A percentile compares a stretch with the other conserved stretches of the same genome.
phyloP scores from a whole-genome alignment of 495 filamentous ascomycete genomes.

The Arthonia radiata region DNA sequence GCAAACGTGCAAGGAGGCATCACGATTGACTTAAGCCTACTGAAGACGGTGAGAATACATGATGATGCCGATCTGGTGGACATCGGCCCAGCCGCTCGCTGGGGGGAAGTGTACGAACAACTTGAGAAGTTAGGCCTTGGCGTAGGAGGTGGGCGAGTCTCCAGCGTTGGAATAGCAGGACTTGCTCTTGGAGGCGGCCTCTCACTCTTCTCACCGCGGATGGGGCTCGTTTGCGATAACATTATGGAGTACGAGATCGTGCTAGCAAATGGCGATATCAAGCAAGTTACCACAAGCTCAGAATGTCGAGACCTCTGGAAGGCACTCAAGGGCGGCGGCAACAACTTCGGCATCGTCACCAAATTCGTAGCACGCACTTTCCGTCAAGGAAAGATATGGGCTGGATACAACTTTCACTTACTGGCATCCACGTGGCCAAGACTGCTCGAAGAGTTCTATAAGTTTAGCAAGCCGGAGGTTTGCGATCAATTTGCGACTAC shows the following conservation, averaged over 20 bases:
- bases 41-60: constrained; percentile 9
- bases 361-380: constrained; percentile 19
- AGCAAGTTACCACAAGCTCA: constrained; percentile 14
- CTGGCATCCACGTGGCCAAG: too few species aligned
- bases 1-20: constrained; percentile 15
- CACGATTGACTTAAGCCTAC: constrained; percentile 8
- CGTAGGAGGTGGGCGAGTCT: constrained; percentile 7
- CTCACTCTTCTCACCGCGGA: constrained; percentile 22
- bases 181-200: constrained; percentile 15
- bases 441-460: too few species aligned
- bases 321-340: constrained; percentile 32
- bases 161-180: constrained; percentile 21
- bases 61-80: constrained; percentile 8
- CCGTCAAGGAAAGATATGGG: constrained; percentile 10
- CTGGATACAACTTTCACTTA: too few species aligned
- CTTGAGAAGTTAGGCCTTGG: constrained; percentile 13
- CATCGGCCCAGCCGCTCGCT: constrained; percentile 20
- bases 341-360: constrained; percentile 39
- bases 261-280: constrained; percentile 6
- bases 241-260: constrained; percentile 8
- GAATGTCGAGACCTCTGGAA: constrained; percentile 25
- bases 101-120: constrained; percentile 19
- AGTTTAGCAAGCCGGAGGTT: too few species aligned
- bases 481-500: too few species aligned
- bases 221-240: constrained; percentile 33